These are phyloP conservation scores for Lodderomyces margitis DNA, from an alignment of 1,139 yeast species.

Conservation along the genomic window DNA sequence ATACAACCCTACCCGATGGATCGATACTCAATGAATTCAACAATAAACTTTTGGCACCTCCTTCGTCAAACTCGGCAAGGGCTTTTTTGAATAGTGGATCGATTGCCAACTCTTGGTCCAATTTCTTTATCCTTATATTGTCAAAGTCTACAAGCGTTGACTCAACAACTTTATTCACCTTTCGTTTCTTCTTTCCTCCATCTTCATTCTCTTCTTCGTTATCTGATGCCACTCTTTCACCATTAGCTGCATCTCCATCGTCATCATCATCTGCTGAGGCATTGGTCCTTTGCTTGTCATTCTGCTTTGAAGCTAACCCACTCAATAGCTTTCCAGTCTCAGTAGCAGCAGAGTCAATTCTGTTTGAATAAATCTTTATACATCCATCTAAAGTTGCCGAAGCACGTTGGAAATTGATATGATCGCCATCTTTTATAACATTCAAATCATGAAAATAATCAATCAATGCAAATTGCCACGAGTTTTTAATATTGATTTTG, in stretches of 20 bases:
- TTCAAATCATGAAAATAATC: slow-evolving; percentile 66
- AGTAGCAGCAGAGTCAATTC: slow-evolving; percentile 89
- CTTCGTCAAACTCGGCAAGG: slow-evolving; percentile 90
- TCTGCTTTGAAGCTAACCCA: slow-evolving; percentile 51
- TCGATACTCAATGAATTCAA: slow-evolving; percentile 68
- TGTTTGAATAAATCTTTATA: slow-evolving; percentile 41
- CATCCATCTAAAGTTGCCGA: slow-evolving; percentile 41
- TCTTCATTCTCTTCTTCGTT: slow-evolving; percentile 18
- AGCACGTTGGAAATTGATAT: slow-evolving; percentile 43
- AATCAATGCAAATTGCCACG: slow-evolving; percentile 77
- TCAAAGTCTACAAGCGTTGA: slow-evolving; percentile 55
- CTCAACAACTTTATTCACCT: slow-evolving; percentile 40
- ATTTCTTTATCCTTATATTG: slow-evolving; percentile 59
- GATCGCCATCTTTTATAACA: slow-evolving; percentile 46
- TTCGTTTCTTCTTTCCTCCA: slow-evolving; percentile 29
- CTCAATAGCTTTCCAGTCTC: slow-evolving; percentile 86
- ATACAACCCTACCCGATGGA: slow-evolving; percentile 57
- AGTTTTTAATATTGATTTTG: slow-evolving; percentile 63
- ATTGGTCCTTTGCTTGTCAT: neutral
- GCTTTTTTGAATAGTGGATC: slow-evolving; percentile 91
- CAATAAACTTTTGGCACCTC: slow-evolving; percentile 85
- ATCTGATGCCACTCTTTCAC: slow-evolving; percentile 18
- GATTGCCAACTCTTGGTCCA: slow-evolving; percentile 74
- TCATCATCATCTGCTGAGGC: slow-evolving; percentile 13
- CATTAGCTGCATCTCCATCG: slow-evolving; percentile 20